Evolutionary conservation across 2,329 filamentous ascomycete species (phyloP), one percentile per base, ranked within the genome.

Genomic region (Sclerotinia subarctica): DNA sequence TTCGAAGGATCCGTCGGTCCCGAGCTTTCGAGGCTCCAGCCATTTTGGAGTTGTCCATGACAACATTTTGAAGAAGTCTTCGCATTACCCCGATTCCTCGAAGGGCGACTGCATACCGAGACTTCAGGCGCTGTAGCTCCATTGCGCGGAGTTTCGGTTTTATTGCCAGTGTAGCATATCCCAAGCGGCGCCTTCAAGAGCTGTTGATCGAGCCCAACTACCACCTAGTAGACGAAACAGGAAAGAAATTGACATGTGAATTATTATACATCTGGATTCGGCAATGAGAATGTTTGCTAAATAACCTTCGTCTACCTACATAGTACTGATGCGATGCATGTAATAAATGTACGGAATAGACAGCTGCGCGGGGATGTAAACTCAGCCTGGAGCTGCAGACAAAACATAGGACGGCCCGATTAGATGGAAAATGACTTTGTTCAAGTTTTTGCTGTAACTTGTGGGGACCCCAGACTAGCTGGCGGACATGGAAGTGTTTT

Each of bases 401-500:
- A 57, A 24, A 15, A 42, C 38, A 42, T 42, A n/a, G 54, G n/a
- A 58, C 35, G 54, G 54, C 21, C 54, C 54, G 54, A 58, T 58
- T 58, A 58, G 54, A 58, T 58, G 42, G 35, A 44, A 24, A 24
- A 44, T 26, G 54, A 15, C 54, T 42, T 42, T 42, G 38, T 42
- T 15, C 38, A 15, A 42, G 38, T 42, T 42, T 42, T 42, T 17
- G 38, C 6, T 42, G 38, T 42, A 42, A 21, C 17, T n/a, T 58
- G 54, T 58, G 54, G 54, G 54, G 54, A 42, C 54, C 54, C 54
- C 54, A 15, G 35, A 58, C 13, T 58, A 57, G 13, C 54, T n/a
- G 42, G 13, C 54, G 35, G 42, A 57, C 21, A n/a, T 49, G 21
- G 47, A 4, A 24, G 2, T n/a, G 19, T 24, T 49, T n/a, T 11